Conservation (phyloP, 768 basidiomycete genomes). For the Cantharellus cinnabarinus region DNA sequence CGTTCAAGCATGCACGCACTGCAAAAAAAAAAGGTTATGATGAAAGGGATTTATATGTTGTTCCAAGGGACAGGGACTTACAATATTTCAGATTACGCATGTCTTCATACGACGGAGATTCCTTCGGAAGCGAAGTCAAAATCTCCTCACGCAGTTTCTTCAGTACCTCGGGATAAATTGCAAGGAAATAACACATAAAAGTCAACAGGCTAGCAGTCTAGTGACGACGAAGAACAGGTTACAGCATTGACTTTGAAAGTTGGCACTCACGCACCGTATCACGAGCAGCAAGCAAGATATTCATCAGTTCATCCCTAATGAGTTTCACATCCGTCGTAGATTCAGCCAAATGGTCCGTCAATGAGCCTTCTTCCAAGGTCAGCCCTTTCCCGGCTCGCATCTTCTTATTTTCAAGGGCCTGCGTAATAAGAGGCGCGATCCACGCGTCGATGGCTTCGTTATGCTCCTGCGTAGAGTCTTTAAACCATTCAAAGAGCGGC, state of each 20-base stretch:
- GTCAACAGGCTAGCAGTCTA: conserved; percentile 27
- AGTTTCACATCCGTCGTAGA: not conserved
- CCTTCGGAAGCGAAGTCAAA: conserved; percentile 20
- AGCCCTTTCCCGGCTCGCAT: not conserved
- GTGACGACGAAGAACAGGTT: not conserved
- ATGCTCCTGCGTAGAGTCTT: not conserved
- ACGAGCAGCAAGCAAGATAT: conserved; percentile 16
- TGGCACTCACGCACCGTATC: conserved; percentile 13
- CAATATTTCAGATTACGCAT: conserved; percentile 40
- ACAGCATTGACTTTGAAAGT: not conserved
- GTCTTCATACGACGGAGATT: conserved; percentile 34
- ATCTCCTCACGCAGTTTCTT: conserved; percentile 31
- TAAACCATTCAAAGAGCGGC: conserved; percentile 3
- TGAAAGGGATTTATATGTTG: conserved; percentile 28
- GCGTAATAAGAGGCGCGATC: not conserved
- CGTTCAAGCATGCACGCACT: conserved; percentile 13
- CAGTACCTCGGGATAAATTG: conserved; percentile 29
- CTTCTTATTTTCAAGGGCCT: not conserved
- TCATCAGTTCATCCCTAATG: conserved; percentile 5
- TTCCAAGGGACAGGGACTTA: conserved; percentile 8
- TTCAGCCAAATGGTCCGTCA: not conserved
- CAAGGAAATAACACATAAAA: conserved; percentile 33
- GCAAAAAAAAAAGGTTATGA: not conserved
- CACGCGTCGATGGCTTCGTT: conserved; percentile 2
- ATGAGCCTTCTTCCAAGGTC: not conserved